A percentile compares a stretch with the other conserved stretches of the same genome.
These are phyloP conservation scores for Saraca asoca DNA, from an alignment of 331 rosid species.

Conservation along the genomic window DNA sequence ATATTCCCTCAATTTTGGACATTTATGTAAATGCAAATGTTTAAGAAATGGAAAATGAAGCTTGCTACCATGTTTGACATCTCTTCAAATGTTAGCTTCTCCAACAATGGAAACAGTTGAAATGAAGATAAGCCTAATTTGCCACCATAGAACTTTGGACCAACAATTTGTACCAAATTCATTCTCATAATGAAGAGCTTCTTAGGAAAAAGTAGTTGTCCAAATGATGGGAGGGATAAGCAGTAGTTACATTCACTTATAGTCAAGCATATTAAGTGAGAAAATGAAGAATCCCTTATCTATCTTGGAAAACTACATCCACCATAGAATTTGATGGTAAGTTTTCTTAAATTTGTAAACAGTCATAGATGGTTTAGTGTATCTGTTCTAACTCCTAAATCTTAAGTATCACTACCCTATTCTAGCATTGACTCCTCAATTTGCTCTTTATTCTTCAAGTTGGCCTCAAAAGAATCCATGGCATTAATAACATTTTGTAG, in stretches of 20 bases:
- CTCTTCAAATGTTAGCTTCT: conserved; percentile 24
- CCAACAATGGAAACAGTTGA: conserved; percentile 11
- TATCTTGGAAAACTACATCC: conserved; percentile 34
- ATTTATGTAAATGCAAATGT: not conserved
- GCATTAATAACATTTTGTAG: conserved; percentile 20
- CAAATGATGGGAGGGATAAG: conserved; percentile 27
- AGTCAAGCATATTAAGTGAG: not conserved
- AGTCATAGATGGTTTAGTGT: conserved; percentile 8
- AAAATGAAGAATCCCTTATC: conserved; percentile 29
- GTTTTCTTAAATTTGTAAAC: conserved; percentile 20
- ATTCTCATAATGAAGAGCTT: conserved; percentile 23
- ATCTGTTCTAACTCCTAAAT: not conserved
- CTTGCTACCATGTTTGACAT: conserved; percentile 20
- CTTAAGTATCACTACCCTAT: not conserved
- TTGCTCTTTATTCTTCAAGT: not conserved
- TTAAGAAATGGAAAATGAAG: conserved; percentile 17
- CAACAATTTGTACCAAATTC: not conserved
- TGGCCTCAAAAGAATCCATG: not conserved
- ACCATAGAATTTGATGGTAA: conserved; percentile 25
- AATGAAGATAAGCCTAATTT: not conserved
- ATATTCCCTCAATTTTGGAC: too few species aligned
- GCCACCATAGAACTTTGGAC: conserved; percentile 15
- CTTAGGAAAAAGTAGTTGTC: conserved; percentile 33
- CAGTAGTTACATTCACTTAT: conserved; percentile 24
- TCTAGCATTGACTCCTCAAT: not conserved